A percentile compares a stretch with the other conserved stretches of the same genome.
Conservation (phyloP, 2,329 filamentous ascomycete genomes). For the Knufia fluminis region DNA sequence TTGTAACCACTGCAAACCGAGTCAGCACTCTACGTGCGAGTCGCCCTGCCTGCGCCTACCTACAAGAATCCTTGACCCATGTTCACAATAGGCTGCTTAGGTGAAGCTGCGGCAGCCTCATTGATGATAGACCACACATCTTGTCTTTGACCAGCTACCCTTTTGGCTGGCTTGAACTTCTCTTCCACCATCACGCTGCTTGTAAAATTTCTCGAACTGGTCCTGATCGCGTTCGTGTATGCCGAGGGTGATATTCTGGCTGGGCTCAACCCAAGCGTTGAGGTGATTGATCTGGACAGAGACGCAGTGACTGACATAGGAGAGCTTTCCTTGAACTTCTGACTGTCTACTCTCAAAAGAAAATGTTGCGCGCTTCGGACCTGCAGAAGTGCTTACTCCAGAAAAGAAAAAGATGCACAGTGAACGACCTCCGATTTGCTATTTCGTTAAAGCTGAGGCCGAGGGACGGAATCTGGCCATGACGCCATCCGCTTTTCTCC, state of each 20-base stretch:
- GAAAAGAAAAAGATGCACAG: neutral
- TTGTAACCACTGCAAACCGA: constrained; percentile 61
- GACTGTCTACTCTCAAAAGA: neutral
- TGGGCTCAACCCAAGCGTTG: neutral
- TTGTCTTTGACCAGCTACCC: constrained; percentile 42
- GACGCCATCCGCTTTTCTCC: constrained; percentile 6
- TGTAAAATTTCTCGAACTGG: neutral
- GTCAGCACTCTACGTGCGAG: constrained; percentile 1
- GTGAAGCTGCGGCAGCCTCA: constrained; percentile 55
- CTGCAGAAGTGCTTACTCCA: no score
- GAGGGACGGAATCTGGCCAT: neutral
- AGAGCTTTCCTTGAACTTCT: neutral
- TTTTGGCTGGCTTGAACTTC: constrained; percentile 37
- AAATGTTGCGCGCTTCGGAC: neutral
- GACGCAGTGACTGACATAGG: neutral
- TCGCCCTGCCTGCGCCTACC: constrained; percentile 22
- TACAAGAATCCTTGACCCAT: constrained; percentile 57
- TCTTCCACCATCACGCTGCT: constrained; percentile 10
- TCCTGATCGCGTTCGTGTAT: neutral
- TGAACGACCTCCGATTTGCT: neutral
- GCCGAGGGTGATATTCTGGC: neutral
- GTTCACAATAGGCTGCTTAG: constrained; percentile 54
- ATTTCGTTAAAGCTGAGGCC: neutral
- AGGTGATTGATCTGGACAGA: neutral
- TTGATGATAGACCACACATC: constrained; percentile 57